Conservation (phyloP, 805 yeast species). For the Kodamaea neixiangensis region DNA sequence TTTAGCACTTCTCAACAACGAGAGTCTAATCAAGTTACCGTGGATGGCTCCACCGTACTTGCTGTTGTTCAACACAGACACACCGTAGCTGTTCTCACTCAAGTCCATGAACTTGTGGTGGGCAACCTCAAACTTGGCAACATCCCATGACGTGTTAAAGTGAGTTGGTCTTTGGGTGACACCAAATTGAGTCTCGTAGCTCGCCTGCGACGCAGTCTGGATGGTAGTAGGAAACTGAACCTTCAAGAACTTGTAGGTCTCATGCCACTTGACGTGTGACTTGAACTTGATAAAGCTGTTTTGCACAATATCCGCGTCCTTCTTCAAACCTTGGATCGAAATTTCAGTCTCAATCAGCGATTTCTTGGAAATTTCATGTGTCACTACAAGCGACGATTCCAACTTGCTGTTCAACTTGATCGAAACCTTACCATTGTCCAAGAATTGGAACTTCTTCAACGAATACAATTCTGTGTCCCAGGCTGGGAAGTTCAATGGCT, state of each 20-base stretch:
- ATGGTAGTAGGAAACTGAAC: constrained; percentile 93
- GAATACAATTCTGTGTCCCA: constrained; percentile 97
- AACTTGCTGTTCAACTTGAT: constrained; percentile 54
- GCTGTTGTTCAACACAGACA: constrained; percentile 75
- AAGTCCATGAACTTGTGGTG: constrained; percentile 93
- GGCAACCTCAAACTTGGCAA: constrained; percentile 94
- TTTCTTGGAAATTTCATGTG: constrained; percentile 55
- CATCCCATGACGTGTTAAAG: constrained; percentile 93
- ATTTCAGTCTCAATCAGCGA: constrained; percentile 68
- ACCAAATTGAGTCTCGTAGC: constrained; percentile 94
- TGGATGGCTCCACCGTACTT: constrained; percentile 93
- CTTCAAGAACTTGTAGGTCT: constrained; percentile 82
- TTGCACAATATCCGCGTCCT: constrained; percentile 45
- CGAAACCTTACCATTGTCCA: constrained; percentile 39
- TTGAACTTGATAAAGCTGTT: constrained; percentile 41
- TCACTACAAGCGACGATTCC: constrained; percentile 62
- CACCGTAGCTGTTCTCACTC: constrained; percentile 86
- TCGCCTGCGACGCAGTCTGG: constrained; percentile 65
- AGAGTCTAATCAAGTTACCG: constrained; percentile 88
- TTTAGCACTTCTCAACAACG: constrained; percentile 86
- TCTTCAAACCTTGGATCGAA: constrained; percentile 63
- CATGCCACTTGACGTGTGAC: constrained; percentile 77
- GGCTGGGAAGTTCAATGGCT: constrained; percentile 89
- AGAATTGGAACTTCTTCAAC: constrained; percentile 63
- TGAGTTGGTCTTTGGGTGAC: constrained; percentile 90